Evolutionary conservation across 1,284 basidiomycete genomes (phyloP).

Genomic region (Ganoderma lucidum): DNA sequence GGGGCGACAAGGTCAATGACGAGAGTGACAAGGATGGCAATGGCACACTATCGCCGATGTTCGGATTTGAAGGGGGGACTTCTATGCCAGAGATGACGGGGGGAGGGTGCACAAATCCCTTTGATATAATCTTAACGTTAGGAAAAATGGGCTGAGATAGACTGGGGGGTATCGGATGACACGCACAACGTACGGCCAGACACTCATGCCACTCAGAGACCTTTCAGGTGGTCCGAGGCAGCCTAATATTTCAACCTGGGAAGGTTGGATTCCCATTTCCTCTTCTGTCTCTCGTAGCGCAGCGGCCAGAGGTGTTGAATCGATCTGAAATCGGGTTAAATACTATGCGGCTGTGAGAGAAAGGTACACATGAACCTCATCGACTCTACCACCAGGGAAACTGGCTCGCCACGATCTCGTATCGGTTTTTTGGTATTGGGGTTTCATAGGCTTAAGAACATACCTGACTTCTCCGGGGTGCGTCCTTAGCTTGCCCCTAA

Average conservation of each 20-base stretch:
- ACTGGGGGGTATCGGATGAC: background rate
- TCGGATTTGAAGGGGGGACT: conserved; percentile 13
- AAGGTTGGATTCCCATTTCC: conserved; percentile 69
- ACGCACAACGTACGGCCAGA: conserved; percentile 81
- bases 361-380: conserved; percentile 50
- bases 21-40: conserved; percentile 68
- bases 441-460: conserved; percentile 26
- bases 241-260: conserved; percentile 71
- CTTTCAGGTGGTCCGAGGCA: conserved; percentile 66
- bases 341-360: background rate
- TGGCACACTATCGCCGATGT: conserved; percentile 48
- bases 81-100: background rate
- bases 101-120: conserved; percentile 66
- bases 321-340: conserved; percentile 50
- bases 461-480: conserved; percentile 88
- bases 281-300: conserved; percentile 80
- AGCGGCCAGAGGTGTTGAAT: conserved; percentile 59
- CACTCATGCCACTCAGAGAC: conserved; percentile 66
- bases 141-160: background rate
- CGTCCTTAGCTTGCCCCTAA: conserved; percentile 71
- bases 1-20: conserved; percentile 58
- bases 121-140: conserved; percentile 10
- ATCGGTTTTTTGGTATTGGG: background rate
- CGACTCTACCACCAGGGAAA: conserved; percentile 81
- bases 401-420: conserved; percentile 45